These are phyloP conservation scores for Penicillium sp. DNA, from an alignment of 2,329 filamentous ascomycete species.

Conservation along the genomic window DNA sequence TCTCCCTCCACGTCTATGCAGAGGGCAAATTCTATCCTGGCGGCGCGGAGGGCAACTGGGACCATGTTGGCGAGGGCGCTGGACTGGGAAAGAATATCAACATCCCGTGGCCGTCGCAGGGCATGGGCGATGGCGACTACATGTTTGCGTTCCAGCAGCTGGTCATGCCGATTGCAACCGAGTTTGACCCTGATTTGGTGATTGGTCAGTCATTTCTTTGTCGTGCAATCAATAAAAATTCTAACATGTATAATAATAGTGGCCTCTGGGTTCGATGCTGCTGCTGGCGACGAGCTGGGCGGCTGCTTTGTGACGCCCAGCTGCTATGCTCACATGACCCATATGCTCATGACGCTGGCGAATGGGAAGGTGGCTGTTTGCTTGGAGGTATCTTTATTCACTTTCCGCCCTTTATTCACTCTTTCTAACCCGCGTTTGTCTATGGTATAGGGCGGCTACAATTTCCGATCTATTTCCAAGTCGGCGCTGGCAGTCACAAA, in stretches of 20 bases:
- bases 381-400: conserved; percentile 57
- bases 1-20: conserved; percentile 86
- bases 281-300: conserved; percentile 86
- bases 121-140: conserved; percentile 95
- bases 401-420: neutral
- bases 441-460: conserved; percentile 70
- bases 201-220: conserved; percentile 52
- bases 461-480: conserved; percentile 84
- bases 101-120: conserved; percentile 63
- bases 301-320: conserved; percentile 86
- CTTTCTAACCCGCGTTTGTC: neutral
- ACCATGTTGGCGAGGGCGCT: conserved; percentile 55
- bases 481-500: conserved; percentile 87
- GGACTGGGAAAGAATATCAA: conserved; percentile 64
- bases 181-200: conserved; percentile 91
- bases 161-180: conserved; percentile 90
- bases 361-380: conserved; percentile 87
- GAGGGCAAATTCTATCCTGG: conserved; percentile 81
- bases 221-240: no score
- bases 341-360: conserved; percentile 96
- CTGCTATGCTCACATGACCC: conserved; percentile 97
- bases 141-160: conserved; percentile 93
- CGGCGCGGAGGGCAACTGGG: conserved; percentile 54
- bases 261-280: conserved; percentile 93
- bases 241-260: conserved; percentile 44